Conservation (phyloP, 139 green algal species). For the Nannochloris sp. region DNA sequence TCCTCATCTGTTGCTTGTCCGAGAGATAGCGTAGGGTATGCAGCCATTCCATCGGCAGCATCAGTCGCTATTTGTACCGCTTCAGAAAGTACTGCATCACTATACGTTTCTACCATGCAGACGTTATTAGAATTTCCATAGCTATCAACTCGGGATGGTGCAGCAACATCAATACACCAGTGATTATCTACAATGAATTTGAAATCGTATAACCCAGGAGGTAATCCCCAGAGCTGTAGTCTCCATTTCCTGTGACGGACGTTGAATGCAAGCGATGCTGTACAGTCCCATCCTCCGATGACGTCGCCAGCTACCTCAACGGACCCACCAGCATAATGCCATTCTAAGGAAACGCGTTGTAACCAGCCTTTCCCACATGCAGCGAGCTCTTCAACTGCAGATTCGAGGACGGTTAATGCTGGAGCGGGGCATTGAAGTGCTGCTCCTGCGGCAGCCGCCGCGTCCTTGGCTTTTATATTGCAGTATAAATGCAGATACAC, state of each 20-base stretch:
- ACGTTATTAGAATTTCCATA: conserved; percentile 73
- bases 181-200: conserved; percentile 73
- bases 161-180: conserved; percentile 52
- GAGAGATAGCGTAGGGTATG: neutral
- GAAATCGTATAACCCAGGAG: conserved; percentile 61
- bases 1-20: no score
- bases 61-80: neutral
- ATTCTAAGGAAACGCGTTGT: conserved; percentile 39
- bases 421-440: neutral
- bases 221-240: conserved; percentile 38
- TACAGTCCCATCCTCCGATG: conserved; percentile 58
- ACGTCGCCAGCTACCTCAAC: conserved; percentile 62
- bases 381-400: conserved; percentile 37
- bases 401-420: conserved; percentile 27
- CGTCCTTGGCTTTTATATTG: conserved; percentile 6
- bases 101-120: conserved; percentile 18
- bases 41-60: neutral
- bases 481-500: conserved; percentile 21
- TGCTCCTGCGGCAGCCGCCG: neutral
- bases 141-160: conserved; percentile 31
- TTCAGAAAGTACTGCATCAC: neutral
- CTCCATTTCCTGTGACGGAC: conserved; percentile 21
- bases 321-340: conserved; percentile 58
- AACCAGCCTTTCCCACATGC: conserved; percentile 25
- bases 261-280: conserved; percentile 37